Evolutionary conservation across 2,329 filamentous ascomycete species (phyloP).

Genomic region (Penicillium brasilianum): DNA sequence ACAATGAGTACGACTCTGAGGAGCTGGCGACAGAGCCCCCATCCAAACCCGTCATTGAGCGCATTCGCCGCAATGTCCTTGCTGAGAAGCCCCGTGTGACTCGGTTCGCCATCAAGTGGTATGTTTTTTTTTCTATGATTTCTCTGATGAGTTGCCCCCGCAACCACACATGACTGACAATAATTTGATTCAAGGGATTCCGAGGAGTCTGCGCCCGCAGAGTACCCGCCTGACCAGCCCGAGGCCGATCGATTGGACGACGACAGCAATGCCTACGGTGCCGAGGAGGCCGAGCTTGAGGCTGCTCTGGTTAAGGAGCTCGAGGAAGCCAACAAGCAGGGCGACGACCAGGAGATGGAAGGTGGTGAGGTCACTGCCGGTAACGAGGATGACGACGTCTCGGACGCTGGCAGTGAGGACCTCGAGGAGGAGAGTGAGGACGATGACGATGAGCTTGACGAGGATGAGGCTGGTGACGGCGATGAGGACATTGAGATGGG

Average conservation of each 20-base stretch:
- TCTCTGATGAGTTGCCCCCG: constrained; percentile 4
- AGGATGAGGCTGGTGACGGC: constrained; percentile 64
- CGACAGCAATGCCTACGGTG: constrained; percentile 83
- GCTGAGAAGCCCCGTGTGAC: constrained; percentile 98
- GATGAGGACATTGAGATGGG: constrained; percentile 64
- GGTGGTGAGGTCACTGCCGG: constrained; percentile 64
- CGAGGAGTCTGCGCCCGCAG: constrained; percentile 93
- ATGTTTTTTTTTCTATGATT: constrained; percentile 32
- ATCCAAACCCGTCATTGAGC: constrained; percentile 88
- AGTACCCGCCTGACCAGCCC: constrained; percentile 96
- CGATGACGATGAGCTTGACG: constrained; percentile 71
- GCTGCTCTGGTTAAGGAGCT: constrained; percentile 63
- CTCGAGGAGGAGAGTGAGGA: constrained; percentile 78
- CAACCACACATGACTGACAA: background rate
- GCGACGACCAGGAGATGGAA: constrained; percentile 74
- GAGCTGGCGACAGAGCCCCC: constrained; percentile 89
- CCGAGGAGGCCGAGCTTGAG: constrained; percentile 80
- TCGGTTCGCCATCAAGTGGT: constrained; percentile 99
- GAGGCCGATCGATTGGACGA: constrained; percentile 88
- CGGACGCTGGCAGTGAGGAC: constrained; percentile 78
- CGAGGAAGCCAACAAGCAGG: constrained; percentile 53
- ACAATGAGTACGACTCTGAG: constrained; percentile 97
- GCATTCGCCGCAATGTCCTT: constrained; percentile 87
- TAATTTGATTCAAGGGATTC: constrained; percentile 72
- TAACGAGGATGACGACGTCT: constrained; percentile 68